Base-by-base conservation (phyloP, 1,284 basidiomycete species). In the Xerocomus amazonicus region DNA sequence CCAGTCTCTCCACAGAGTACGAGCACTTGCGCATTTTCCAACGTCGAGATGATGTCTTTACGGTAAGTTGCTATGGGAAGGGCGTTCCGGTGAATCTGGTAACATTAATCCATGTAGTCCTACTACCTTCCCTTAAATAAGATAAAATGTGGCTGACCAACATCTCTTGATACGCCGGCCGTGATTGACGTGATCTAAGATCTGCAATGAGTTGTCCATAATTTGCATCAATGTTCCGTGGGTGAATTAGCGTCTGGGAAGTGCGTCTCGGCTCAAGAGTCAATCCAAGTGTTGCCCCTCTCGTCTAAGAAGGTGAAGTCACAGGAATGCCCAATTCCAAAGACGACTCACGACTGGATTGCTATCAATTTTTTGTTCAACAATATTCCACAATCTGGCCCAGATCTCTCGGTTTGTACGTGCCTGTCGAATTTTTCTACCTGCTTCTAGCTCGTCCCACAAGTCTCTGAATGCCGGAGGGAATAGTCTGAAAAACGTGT, bases 1-100 rank as follows among this genome's bases (percentile, higher is more conserved):
- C 97, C 97, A 5, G 97, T 99, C 73, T 99, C 97, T 39, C 97
- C 97, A 61, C 93, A 96, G 1, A 99, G 76, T 0, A 99, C 94
- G 35, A 98, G 76, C 14, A 97, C 81, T 62, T 97, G 95, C 6
- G 85, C 84, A n/a, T 74, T 69, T 42, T 90, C 84, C 40, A 99
- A 71, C 0, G 80, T 78, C 6, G 81, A 73, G 17, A 92, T 72
- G 47, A 99, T 97, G 41, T 82, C 71, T 4, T 87, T 67, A 28
- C 92, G 82, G 71, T 92, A 95, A 14, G 78, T 74, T 10, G 94
- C 91, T 60, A 99, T 99, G 0, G 97, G 97, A 2, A 99, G 74
- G 10, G 69, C 73, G 50, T 88, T 83, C 36, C 95, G 82, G 62
- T 90, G 84, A 10, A 62, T 59, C 84, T 90, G 54, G 44, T 28